Evolutionary conservation across 768 basidiomycete species (phyloP).

Genomic region (Amanita rimosa): DNA sequence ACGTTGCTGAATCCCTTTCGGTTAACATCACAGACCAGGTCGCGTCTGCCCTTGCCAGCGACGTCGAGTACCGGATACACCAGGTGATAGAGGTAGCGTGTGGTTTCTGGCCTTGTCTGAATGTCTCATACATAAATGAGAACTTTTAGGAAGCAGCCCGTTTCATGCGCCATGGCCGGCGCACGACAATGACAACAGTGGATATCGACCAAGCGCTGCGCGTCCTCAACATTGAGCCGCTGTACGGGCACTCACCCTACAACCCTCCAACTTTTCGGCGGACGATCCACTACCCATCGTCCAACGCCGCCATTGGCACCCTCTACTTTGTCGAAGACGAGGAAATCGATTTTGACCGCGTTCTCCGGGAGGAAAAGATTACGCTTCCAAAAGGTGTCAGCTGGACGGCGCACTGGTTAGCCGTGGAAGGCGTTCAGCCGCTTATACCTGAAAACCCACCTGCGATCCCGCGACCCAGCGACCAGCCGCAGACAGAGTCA

Average conservation of each 20-base stretch:
- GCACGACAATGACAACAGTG: constrained; percentile 79
- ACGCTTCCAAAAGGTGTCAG: constrained; percentile 67
- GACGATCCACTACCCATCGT: constrained; percentile 37
- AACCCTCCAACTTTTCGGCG: constrained; percentile 53
- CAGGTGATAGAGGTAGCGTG: constrained; percentile 79
- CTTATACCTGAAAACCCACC: constrained; percentile 94
- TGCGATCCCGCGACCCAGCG: constrained; percentile 51
- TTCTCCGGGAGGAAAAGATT: constrained; percentile 80
- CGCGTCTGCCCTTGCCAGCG: constrained; percentile 79
- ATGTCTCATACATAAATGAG: not conserved
- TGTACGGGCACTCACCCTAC: constrained; percentile 74
- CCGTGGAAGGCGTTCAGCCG: constrained; percentile 96
- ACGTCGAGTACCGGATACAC: constrained; percentile 94
- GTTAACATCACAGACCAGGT: constrained; percentile 74
- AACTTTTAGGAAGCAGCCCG: constrained; percentile 77
- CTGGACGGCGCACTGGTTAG: constrained; percentile 96
- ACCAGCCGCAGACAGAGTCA: constrained; percentile 16
- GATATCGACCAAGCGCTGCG: constrained; percentile 94
- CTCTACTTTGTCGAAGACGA: constrained; percentile 96
- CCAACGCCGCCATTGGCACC: constrained; percentile 43
- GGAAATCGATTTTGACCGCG: constrained; percentile 92
- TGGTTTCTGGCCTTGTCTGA: constrained; percentile 8
- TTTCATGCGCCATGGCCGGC: constrained; percentile 90
- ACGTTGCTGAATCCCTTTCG: constrained; percentile 82
- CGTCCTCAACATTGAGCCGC: constrained; percentile 90